Conservation (phyloP, 768 basidiomycete species). For the Podaxis rugospora region DNA sequence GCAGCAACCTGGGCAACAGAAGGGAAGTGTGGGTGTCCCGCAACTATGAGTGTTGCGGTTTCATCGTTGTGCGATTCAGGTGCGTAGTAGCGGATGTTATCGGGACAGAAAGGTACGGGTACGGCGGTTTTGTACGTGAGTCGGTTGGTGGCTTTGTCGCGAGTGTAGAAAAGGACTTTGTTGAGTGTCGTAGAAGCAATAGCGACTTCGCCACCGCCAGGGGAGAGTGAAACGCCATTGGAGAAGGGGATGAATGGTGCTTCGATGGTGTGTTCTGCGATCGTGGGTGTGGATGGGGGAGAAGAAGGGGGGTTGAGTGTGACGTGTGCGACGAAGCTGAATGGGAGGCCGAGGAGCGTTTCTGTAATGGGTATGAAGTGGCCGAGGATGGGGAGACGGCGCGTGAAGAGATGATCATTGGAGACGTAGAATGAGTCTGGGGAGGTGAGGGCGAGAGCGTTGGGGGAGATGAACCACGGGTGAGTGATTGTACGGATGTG, state of each 20-base stretch:
- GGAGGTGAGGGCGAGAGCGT: slow-evolving; percentile 61
- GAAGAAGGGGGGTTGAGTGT: slow-evolving; percentile 29
- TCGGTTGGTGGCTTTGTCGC: slow-evolving; percentile 38
- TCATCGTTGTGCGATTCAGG: slow-evolving; percentile 27
- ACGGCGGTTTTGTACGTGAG: slow-evolving; percentile 35
- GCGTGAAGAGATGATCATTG: slow-evolving; percentile 69
- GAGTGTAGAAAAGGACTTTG: slow-evolving; percentile 47
- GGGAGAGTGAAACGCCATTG: slow-evolving; percentile 65
- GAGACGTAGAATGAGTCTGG: slow-evolving; percentile 67
- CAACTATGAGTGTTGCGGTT: slow-evolving; percentile 41
- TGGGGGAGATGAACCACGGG: slow-evolving; percentile 58
- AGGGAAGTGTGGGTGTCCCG: slow-evolving; percentile 65
- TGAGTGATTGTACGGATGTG: slow-evolving; percentile 60
- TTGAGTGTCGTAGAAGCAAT: slow-evolving; percentile 49
- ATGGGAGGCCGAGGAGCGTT: slow-evolving; percentile 49
- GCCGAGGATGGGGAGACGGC: slow-evolving; percentile 53
- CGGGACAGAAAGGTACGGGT: slow-evolving; percentile 53
- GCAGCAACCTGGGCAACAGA: slow-evolving; percentile 41
- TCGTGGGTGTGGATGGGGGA: slow-evolving; percentile 16
- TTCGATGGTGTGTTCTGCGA: slow-evolving; percentile 33
- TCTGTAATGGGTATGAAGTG: slow-evolving; percentile 50
- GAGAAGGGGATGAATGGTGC: slow-evolving; percentile 56
- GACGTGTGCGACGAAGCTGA: slow-evolving; percentile 58
- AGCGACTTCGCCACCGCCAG: slow-evolving; percentile 44
- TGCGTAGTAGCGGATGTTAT: slow-evolving; percentile 52